These are phyloP conservation scores for Capsella rubella DNA, from an alignment of 441 rosid genomes.

Conservation along the genomic window DNA sequence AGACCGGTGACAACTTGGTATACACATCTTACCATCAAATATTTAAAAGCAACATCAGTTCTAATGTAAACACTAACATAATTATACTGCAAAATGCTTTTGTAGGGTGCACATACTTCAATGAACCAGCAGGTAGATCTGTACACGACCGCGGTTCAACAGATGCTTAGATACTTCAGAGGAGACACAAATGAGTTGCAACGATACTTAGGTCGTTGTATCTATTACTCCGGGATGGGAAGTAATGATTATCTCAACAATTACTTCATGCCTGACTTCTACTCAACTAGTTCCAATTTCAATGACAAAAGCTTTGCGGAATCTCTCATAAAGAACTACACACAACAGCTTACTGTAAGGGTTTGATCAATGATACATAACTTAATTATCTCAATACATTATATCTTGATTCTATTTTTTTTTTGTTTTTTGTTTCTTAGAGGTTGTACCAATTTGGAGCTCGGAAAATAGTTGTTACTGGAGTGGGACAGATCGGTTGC, in stretches of 20 bases:
- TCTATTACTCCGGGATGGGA: constrained; percentile 78
- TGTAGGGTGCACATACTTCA: constrained; percentile 78
- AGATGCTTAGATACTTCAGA: constrained; percentile 71
- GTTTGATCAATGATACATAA: not conserved
- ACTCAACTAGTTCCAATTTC: constrained; percentile 63
- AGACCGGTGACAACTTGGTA: constrained; percentile 91
- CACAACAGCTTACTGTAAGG: constrained; percentile 60
- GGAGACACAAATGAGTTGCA: constrained; percentile 60
- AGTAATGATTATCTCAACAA: constrained; percentile 94
- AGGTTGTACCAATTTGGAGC: constrained; percentile 72
- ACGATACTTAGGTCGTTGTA: constrained; percentile 69
- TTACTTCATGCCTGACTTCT: constrained; percentile 82
- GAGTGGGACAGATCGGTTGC: constrained; percentile 88
- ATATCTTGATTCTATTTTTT: not conserved
- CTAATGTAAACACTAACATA: not conserved
- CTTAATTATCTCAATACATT: not conserved
- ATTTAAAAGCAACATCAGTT: not conserved
- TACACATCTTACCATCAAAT: not conserved
- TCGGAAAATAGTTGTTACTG: constrained; percentile 77
- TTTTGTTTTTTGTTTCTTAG: constrained; percentile 41
- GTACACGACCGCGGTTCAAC: constrained; percentile 54
- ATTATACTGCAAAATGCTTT: constrained; percentile 7
- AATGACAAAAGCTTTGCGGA: constrained; percentile 65
- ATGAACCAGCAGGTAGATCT: constrained; percentile 72
- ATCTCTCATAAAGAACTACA: constrained; percentile 70